phyloP scores from a whole-genome alignment of 768 basidiomycete genomes.

The Crepidotus variabilis region DNA sequence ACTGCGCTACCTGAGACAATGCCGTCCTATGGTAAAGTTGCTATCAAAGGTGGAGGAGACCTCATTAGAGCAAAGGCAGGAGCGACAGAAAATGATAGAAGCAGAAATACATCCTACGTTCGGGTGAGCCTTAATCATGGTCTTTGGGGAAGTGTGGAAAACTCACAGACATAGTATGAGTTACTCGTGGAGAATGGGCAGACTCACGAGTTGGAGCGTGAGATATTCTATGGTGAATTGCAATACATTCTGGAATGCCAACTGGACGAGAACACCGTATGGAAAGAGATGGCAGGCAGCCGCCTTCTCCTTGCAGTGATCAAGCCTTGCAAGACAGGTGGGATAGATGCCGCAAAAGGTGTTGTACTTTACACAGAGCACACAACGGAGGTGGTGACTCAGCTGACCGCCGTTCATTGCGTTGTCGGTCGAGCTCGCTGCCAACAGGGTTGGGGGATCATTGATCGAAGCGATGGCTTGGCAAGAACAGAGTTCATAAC shows the following conservation, averaged over 20 bases:
- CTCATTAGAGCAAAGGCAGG: conserved; percentile 8
- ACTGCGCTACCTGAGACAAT: conserved; percentile 12
- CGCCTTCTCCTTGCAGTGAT: background rate
- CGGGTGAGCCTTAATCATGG: background rate
- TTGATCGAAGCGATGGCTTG: background rate
- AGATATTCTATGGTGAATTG: background rate
- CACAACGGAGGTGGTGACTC: background rate
- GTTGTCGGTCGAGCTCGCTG: background rate
- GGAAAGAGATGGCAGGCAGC: background rate
- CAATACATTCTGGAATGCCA: background rate
- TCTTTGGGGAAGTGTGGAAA: background rate
- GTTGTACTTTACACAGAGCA: background rate
- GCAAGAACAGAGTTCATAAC: background rate
- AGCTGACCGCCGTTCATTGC: background rate
- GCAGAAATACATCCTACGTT: background rate
- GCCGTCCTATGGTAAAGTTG: conserved; percentile 21
- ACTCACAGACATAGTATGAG: background rate
- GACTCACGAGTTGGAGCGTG: background rate
- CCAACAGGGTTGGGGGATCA: background rate
- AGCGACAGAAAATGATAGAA: background rate
- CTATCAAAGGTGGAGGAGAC: conserved; percentile 22
- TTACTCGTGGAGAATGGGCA: background rate
- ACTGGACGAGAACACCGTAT: background rate
- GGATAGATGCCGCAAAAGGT: background rate
- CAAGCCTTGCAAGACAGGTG: background rate